phyloP scores from a whole-genome alignment of 768 basidiomycete genomes.

The Gyrodon lividus region DNA sequence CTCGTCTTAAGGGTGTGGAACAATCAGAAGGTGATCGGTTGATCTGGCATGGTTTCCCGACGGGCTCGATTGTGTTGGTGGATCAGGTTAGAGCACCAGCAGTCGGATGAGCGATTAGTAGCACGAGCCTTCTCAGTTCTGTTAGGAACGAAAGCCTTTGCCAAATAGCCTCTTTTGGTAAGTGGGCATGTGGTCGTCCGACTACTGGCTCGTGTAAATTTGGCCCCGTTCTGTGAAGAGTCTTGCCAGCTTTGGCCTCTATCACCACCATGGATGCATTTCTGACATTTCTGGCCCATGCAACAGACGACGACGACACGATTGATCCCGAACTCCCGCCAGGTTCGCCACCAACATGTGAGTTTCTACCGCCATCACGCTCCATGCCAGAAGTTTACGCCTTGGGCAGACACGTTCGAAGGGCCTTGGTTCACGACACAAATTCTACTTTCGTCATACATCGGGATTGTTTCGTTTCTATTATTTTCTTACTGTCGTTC shows the following conservation, averaged over 20 bases:
- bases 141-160: constrained; percentile 19
- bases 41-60: too few species aligned
- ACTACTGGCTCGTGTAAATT: too few species aligned
- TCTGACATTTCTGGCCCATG: constrained; percentile 16
- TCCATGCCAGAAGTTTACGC: constrained; percentile 5
- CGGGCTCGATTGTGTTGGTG: too few species aligned
- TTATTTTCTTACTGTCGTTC: constrained; percentile 88
- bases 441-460: constrained; percentile 67
- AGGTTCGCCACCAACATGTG: constrained; percentile 64
- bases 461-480: constrained; percentile 80
- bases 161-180: constrained; percentile 23
- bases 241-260: not conserved
- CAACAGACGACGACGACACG: constrained; percentile 35
- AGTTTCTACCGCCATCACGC: constrained; percentile 23
- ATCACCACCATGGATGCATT: constrained; percentile 15
- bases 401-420: constrained; percentile 64
- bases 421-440: constrained; percentile 98
- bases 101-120: too few species aligned
- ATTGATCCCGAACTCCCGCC: constrained; percentile 51
- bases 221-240: not conserved
- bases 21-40: too few species aligned
- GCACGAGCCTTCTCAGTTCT: too few species aligned
- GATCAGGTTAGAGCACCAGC: not conserved
- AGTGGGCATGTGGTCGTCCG: constrained; percentile 5
- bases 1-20: too few species aligned